A percentile compares a stretch with the other conserved stretches of the same genome.
These are phyloP conservation scores for Decorospora gaudefroyi DNA, from an alignment of 2,329 filamentous ascomycete species.

Conservation along the genomic window DNA sequence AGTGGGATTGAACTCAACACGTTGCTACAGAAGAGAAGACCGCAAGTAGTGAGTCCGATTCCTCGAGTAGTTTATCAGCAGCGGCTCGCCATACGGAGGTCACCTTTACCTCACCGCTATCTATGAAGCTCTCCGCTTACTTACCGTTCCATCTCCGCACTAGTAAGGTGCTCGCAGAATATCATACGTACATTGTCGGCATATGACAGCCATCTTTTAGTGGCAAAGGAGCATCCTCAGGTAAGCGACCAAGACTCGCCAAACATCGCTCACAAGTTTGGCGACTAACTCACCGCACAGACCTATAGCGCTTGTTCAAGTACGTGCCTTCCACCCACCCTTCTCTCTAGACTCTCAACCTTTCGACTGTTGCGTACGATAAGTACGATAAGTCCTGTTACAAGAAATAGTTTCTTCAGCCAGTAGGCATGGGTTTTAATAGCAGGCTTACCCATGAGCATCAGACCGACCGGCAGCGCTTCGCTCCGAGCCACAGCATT, in stretches of 20 bases:
- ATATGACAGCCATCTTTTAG: neutral
- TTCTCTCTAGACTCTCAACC: neutral
- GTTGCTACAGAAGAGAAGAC: too few species aligned
- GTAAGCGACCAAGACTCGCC: too few species aligned
- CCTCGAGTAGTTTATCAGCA: neutral
- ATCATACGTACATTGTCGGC: neutral
- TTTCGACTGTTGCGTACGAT: constrained; percentile 6
- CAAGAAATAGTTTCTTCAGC: neutral
- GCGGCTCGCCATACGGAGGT: neutral
- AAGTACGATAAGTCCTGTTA: too few species aligned
- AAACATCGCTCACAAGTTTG: neutral
- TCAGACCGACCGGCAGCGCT: neutral
- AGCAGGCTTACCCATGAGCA: constrained; percentile 1
- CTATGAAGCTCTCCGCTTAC: too few species aligned
- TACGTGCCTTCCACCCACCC: neutral
- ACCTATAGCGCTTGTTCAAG: neutral
- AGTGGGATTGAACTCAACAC: too few species aligned
- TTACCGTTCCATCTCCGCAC: too few species aligned
- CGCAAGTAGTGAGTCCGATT: neutral
- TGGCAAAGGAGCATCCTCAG: too few species aligned
- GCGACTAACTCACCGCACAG: constrained; percentile 7
- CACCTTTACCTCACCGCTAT: neutral
- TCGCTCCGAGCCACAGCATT: neutral
- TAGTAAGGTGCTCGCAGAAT: too few species aligned
- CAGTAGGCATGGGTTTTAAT: constrained; percentile 5